Conservation (phyloP, 176 grass and related monocot species). For the Coix lacrymajobi region DNA sequence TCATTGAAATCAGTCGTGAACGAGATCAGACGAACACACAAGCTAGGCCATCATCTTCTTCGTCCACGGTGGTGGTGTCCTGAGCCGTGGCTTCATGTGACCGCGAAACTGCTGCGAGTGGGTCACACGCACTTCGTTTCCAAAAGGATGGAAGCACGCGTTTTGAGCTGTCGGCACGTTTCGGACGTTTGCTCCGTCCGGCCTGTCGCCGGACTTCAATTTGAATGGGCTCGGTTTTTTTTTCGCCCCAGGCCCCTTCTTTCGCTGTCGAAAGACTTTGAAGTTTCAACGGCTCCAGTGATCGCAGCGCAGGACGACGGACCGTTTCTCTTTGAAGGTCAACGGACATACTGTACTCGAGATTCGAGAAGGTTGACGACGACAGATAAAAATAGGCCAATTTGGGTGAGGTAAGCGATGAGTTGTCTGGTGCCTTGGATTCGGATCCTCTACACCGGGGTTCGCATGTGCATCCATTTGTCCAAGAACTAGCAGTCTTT, state of each 20-base stretch:
- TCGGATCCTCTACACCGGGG: neutral
- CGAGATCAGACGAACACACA: no score
- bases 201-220: no score
- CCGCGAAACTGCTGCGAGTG: neutral
- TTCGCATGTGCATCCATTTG: neutral
- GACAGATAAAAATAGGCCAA: neutral
- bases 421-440: neutral
- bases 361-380: neutral
- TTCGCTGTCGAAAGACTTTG: neutral
- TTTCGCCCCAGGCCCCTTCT: neutral
- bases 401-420: slow-evolving; percentile 12
- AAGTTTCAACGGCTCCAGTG: no score
- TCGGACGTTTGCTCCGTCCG: no score
- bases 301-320: neutral
- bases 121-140: neutral
- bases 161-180: neutral
- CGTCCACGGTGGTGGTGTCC: neutral
- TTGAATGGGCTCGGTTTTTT: neutral
- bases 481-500: neutral
- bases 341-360: neutral
- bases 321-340: neutral
- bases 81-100: neutral
- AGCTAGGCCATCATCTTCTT: neutral
- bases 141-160: neutral
- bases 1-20: no score